Evolutionary conservation across 805 yeast genomes (phyloP).

Genomic region (Saccharomycopsis sp.): DNA sequence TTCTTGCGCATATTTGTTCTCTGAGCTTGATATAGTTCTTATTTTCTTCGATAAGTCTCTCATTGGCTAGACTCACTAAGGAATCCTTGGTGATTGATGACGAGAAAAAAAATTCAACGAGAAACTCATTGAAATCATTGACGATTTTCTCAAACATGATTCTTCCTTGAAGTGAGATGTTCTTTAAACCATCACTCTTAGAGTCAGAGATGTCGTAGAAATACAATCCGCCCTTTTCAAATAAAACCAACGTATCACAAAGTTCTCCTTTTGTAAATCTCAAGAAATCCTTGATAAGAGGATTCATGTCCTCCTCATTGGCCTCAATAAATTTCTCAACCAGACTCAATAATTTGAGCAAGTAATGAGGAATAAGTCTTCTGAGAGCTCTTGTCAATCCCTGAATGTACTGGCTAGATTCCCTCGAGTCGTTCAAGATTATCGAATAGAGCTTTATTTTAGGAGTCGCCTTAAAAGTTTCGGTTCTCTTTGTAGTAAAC

Average conservation of each 20-base stretch:
- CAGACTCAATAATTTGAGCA: neutral
- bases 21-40: neutral
- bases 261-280: neutral
- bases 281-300: neutral
- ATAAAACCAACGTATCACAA: neutral
- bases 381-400: neutral
- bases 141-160: slow-evolving; percentile 11
- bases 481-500: neutral
- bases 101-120: slow-evolving; percentile 3
- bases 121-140: slow-evolving; percentile 4
- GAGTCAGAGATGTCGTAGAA: neutral
- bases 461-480: neutral
- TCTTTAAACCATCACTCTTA: slow-evolving; percentile 12
- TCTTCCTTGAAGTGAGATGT: slow-evolving; percentile 8
- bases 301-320: neutral
- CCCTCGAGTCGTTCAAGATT: neutral
- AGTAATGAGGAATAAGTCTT: slow-evolving; percentile 8
- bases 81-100: neutral
- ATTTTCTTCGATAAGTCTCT: neutral
- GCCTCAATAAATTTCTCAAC: slow-evolving; percentile 1
- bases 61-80: neutral
- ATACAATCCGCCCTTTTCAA: slow-evolving; percentile 6
- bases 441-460: slow-evolving; percentile 7
- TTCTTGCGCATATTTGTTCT: neutral
- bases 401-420: neutral